These are phyloP conservation scores for Syzygium aromaticum DNA, from an alignment of 345 rosid species.

Conservation along the genomic window DNA sequence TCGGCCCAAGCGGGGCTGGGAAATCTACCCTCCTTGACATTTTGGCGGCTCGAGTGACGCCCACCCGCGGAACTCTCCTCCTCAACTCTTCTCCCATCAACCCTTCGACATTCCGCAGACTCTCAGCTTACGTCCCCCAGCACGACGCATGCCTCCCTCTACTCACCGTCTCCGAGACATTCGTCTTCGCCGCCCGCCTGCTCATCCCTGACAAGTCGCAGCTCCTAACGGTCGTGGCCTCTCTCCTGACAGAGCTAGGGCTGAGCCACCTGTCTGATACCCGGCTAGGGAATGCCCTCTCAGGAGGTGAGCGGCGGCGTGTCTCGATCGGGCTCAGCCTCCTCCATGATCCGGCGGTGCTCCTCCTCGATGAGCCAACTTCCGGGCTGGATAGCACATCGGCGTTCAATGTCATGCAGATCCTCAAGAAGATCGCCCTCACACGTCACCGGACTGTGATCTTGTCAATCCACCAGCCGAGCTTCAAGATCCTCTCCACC, in stretches of 20 bases:
- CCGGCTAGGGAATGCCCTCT: constrained; percentile 44
- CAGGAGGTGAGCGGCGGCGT: constrained; percentile 84
- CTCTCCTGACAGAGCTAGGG: constrained; percentile 58
- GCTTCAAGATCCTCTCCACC: constrained; percentile 75
- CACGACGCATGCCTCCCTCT: constrained; percentile 66
- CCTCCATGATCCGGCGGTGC: constrained; percentile 74
- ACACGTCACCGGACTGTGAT: constrained; percentile 63
- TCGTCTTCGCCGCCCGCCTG: constrained; percentile 61
- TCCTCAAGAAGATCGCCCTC: constrained; percentile 51
- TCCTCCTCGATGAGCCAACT: constrained; percentile 92
- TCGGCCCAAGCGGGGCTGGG: constrained; percentile 97
- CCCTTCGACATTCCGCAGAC: constrained; percentile 73
- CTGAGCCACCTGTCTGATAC: constrained; percentile 47
- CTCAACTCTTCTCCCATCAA: constrained; percentile 67
- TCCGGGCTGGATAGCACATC: constrained; percentile 84
- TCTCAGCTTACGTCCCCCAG: constrained; percentile 87
- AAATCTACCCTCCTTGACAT: constrained; percentile 95
- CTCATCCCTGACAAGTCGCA: constrained; percentile 34
- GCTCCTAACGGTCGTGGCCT: constrained; percentile 23
- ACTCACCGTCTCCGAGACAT: constrained; percentile 77
- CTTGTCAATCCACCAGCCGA: constrained; percentile 92
- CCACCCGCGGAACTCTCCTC: constrained; percentile 57
- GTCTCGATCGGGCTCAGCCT: constrained; percentile 84
- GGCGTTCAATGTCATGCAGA: constrained; percentile 65
- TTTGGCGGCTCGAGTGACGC: constrained; percentile 70